phyloP scores from a whole-genome alignment of 768 basidiomycete species.

The Russula olivacea region DNA sequence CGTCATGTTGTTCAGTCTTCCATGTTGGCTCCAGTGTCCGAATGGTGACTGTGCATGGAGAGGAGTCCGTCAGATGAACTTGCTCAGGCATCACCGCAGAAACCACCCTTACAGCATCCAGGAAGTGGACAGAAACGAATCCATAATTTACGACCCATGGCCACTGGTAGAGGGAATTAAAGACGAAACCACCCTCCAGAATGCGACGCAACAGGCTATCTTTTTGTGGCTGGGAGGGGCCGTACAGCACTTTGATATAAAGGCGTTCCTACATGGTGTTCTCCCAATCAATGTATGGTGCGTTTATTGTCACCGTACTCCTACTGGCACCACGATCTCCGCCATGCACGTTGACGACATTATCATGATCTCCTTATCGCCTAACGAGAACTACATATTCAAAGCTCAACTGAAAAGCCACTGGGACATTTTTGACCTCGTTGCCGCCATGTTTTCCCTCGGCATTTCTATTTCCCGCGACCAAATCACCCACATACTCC shows the following conservation, averaged over 20 bases:
- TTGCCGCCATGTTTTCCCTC: no score
- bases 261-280: no score
- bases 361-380: not conserved
- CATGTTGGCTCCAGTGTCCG: slow-evolving; percentile 2
- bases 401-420: not conserved
- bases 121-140: not conserved
- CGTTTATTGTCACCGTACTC: not conserved
- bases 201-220: not conserved
- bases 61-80: not conserved
- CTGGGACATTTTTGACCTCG: not conserved
- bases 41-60: not conserved
- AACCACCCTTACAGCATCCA: not conserved
- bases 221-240: no score
- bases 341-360: not conserved
- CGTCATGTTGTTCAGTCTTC: not conserved
- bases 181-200: not conserved
- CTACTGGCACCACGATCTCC: not conserved
- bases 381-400: not conserved
- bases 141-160: not conserved
- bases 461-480: no score
- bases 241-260: no score
- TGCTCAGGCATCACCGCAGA: not conserved
- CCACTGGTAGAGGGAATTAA: not conserved
- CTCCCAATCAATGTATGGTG: no score
- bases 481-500: no score